Evolutionary conservation across 768 basidiomycete species (phyloP), one percentile per base, ranked within the genome.

Genomic region (Mycena vulgaris): DNA sequence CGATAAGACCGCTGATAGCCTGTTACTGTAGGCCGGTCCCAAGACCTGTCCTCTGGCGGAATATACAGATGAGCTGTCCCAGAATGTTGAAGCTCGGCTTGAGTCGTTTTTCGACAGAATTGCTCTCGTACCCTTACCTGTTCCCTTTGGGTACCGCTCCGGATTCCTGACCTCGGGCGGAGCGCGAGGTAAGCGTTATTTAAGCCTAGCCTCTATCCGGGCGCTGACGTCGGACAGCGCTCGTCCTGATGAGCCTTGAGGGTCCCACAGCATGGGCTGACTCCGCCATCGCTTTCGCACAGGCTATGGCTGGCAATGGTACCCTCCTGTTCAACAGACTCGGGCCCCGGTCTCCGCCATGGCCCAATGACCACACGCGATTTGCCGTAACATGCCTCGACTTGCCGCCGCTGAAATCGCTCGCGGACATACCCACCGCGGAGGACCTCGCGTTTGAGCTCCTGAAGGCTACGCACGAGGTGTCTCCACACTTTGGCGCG

Each of bases 21-120:
- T n/a, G n/a, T n/a, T n/a, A n/a, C n/a, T n/a, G n/a, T 31, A 76
- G 72, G 76, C 75, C 16, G 76, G 76, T 8, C 75, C 76, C 2
- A 48, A 49, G 1, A 48, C 64, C 16, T 77, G 76, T 58, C 72
- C 75, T 28, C 47, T 77, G 19, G 42, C 74, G 9, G n/a, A 69
- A 27, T 65, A 66, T 23, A 62, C 33, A 2, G 52, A 63, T 14
- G 74, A 76, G 25, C 66, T 60, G 19, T 71, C 52, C 55, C 56
- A 72, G 28, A 49, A 67, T n/a, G 58, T 77, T 6, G 63, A 68
- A 47, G 62, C 51, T 21, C 68, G 74, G 2, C 49, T 77, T 21
- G 75, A 76, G 58, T 23, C 48, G 1, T 76, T 76, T 52, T 75
- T 77, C 33, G 75, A 77, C 31, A 27, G n/a, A n/a, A 66, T 74